These are phyloP conservation scores for Kwoniella sp. DNA, from an alignment of 768 basidiomycete species.

Conservation along the genomic window DNA sequence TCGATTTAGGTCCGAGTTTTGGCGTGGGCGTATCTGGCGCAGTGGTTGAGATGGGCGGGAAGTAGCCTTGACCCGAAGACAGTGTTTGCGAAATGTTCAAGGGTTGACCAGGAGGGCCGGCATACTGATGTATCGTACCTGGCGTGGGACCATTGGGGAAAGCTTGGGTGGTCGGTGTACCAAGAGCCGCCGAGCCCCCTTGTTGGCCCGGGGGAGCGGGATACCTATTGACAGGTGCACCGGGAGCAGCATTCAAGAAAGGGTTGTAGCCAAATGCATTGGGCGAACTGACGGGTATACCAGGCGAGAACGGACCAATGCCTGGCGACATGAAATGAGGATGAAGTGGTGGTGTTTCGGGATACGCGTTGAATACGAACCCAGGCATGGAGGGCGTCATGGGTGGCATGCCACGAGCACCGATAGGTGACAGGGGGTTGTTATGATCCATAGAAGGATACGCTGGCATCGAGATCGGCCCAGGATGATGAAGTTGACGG, in stretches of 20 bases:
- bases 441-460: slow-evolving; percentile 43
- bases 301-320: slow-evolving; percentile 67
- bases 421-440: slow-evolving; percentile 60
- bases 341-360: slow-evolving; percentile 58
- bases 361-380: slow-evolving; percentile 70
- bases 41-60: slow-evolving; percentile 16
- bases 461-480: slow-evolving; percentile 56
- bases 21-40: slow-evolving; percentile 23
- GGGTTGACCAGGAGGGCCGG: slow-evolving; percentile 14
- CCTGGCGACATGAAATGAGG: slow-evolving; percentile 57
- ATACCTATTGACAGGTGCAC: slow-evolving; percentile 60
- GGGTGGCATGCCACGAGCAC: slow-evolving; percentile 80
- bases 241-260: slow-evolving; percentile 64
- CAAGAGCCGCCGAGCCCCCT: slow-evolving; percentile 38
- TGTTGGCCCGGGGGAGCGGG: slow-evolving; percentile 12
- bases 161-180: slow-evolving; percentile 44
- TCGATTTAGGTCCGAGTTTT: slow-evolving; percentile 4
- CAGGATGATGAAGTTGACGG: slow-evolving; percentile 44
- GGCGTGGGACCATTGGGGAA: slow-evolving; percentile 33
- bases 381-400: slow-evolving; percentile 98
- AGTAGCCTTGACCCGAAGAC: slow-evolving; percentile 21
- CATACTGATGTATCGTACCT: slow-evolving; percentile 6
- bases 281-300: slow-evolving; percentile 61
- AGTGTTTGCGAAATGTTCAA: slow-evolving; percentile 19
- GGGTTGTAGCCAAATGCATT: slow-evolving; percentile 59